Evolutionary conservation across 1,139 yeast species (phyloP), one percentile per base, ranked within the genome.

Genomic region (Suhomyces wounanorum): DNA sequence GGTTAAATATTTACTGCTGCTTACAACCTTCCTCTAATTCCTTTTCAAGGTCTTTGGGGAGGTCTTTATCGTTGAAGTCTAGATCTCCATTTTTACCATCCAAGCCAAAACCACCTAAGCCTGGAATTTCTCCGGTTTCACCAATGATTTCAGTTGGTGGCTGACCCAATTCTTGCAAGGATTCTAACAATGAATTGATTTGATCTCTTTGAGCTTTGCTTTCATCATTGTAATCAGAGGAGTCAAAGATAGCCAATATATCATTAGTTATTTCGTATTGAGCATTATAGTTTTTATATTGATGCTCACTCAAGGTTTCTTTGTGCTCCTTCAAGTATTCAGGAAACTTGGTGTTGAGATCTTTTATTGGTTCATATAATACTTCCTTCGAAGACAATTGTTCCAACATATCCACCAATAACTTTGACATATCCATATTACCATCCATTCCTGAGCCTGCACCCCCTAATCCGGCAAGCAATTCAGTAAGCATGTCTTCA

Each of bases 361-460:
- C 96, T 62, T 85, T 87, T 70, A 94, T 81, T 2, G 98, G 97
- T 59, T 88, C 96, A 64, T 89, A 92, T 45, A 94, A 76, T 30
- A 92, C 89, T 52, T 87, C 95, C 65, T 90, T 92, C 8, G 96
- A 85, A 17, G 95, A 83, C 67, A 94, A 79, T 65, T 90, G 95
- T 54, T 85, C 87, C 62, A 94, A 77, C 85, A 92, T 85, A 48
- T 88, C 91, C 26, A 82, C 80, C 55, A 92, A 75, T 43, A 92
- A 75, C 55, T 84, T 83, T 48, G 87, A 79, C 77, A 75, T 76
- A 59, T 81, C 84, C 61, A 83, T 68, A 53, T 75, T 79, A 9
- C 72, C 81, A 9, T 65, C 77, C 1, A 66, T 73, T 13, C 68
- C 77, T 2, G 59, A 63, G 13, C 54, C 59, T 2, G 61, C 59